Conservation (phyloP, 1,284 basidiomycete genomes). For the Tilletiopsis washingtonensis region DNA sequence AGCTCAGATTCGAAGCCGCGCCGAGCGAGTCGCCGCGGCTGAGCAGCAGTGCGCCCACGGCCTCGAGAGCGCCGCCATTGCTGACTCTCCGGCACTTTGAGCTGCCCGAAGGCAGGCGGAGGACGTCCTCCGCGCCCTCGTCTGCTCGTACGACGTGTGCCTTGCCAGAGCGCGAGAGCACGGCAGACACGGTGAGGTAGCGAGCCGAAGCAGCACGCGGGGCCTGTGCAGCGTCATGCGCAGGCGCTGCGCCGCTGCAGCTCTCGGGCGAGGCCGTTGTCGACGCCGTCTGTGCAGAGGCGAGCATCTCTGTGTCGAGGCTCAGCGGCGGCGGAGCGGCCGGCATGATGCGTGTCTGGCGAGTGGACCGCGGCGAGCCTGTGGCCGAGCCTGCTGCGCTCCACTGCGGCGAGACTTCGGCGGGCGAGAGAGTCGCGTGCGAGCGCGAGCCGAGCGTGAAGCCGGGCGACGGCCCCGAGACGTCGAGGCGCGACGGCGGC, state of each 20-base stretch:
- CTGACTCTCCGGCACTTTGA: conserved; percentile 3
- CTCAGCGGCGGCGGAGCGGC: background rate
- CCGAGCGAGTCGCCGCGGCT: conserved; percentile 28
- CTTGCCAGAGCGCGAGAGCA: conserved; percentile 29
- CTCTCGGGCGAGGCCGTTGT: too few species aligned
- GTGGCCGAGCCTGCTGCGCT: background rate
- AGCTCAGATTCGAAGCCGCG: conserved; percentile 25
- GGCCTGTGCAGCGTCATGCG: too few species aligned
- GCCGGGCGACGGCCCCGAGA: background rate
- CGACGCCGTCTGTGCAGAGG: too few species aligned
- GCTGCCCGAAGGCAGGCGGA: background rate
- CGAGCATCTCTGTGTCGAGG: background rate
- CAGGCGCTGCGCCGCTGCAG: too few species aligned
- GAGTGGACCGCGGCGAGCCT: background rate
- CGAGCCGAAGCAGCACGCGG: conserved; percentile 13
- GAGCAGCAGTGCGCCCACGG: conserved; percentile 35
- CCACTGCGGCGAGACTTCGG: background rate
- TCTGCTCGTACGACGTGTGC: background rate
- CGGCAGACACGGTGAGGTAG: conserved; percentile 33
- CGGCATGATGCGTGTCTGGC: background rate
- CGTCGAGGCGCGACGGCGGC: background rate
- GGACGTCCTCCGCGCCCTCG: background rate
- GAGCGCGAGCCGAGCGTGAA: background rate
- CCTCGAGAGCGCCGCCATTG: conserved; percentile 42
- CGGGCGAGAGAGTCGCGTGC: background rate